Percentiles rank a stretch among this genome's conserved stretches.
Evolutionary conservation across 2,329 filamentous ascomycete species (phyloP).

Genomic region (Fusarium odoratissimum): DNA sequence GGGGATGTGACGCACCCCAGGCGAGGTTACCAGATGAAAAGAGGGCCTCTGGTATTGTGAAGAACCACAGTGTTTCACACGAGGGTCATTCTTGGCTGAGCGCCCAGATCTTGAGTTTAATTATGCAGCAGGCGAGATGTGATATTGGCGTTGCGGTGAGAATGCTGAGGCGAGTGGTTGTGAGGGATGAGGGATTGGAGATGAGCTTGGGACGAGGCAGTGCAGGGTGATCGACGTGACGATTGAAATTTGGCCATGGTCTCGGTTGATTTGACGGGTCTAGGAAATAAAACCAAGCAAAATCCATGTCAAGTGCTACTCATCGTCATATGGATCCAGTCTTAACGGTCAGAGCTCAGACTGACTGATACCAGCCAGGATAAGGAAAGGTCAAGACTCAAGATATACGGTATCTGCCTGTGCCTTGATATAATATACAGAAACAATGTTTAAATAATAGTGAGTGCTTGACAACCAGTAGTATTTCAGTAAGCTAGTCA

Average conservation of each 20-base stretch:
- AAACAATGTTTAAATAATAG: neutral
- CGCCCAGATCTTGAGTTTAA: slow-evolving; percentile 7
- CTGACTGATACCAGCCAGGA: neutral
- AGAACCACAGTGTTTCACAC: slow-evolving; percentile 30
- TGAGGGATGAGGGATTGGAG: neutral
- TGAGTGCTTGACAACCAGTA: neutral
- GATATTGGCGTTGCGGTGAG: neutral
- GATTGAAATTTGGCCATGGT: slow-evolving; percentile 46
- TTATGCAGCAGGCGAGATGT: neutral
- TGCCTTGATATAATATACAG: neutral
- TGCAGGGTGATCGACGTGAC: slow-evolving; percentile 39
- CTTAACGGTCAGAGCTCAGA: neutral
- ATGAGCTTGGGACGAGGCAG: neutral
- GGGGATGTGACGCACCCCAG: slow-evolving; percentile 12
- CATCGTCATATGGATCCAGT: slow-evolving; percentile 21
- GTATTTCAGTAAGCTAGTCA: neutral
- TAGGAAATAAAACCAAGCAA: neutral
- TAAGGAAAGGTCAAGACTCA: neutral
- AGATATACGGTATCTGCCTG: neutral
- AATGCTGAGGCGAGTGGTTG: slow-evolving; percentile 3
- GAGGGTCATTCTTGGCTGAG: slow-evolving; percentile 8
- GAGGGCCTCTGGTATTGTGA: slow-evolving; percentile 17
- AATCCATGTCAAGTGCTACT: slow-evolving; percentile 22
- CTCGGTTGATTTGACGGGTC: slow-evolving; percentile 18
- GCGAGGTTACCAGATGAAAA: slow-evolving; percentile 25